Evolutionary conservation across 257 asterid genomes (phyloP).

Genomic region (Scutellaria minor): DNA sequence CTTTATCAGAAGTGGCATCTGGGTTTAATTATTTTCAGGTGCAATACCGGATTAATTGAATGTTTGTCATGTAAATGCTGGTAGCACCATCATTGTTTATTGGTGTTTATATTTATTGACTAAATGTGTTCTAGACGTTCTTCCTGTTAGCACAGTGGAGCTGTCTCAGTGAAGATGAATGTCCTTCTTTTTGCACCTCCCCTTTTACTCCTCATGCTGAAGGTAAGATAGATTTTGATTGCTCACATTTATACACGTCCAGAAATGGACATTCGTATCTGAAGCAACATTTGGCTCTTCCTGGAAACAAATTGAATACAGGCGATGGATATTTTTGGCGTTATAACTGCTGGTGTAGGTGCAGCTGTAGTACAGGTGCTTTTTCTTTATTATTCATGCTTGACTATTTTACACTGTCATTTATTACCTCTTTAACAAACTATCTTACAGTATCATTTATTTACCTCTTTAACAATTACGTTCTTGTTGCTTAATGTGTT

Average conservation of each 20-base stretch:
- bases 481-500: not conserved
- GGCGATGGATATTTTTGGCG: constrained; percentile 92
- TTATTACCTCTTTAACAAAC: not conserved
- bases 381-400: constrained; percentile 27
- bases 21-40: constrained; percentile 94
- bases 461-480: not conserved
- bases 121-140: constrained; percentile 52
- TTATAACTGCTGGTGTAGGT: constrained; percentile 82
- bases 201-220: constrained; percentile 72
- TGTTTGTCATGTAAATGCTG: not conserved
- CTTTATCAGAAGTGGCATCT: constrained; percentile 91
- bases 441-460: constrained; percentile 2
- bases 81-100: constrained; percentile 26
- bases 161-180: constrained; percentile 96
- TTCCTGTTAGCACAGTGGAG: constrained; percentile 80
- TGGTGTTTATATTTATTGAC: constrained; percentile 39
- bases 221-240: constrained; percentile 53
- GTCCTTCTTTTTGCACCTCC: constrained; percentile 91
- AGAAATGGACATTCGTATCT: constrained; percentile 8
- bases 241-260: constrained; percentile 1
- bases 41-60: constrained; percentile 32
- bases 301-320: constrained; percentile 45
- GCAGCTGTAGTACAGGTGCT: constrained; percentile 97
- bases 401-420: not conserved
- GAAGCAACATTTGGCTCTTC: constrained; percentile 22